Evolutionary conservation across 2,329 filamentous ascomycete genomes (phyloP), one percentile per base, ranked within the genome.

Genomic region (Verruconis gallopava): DNA sequence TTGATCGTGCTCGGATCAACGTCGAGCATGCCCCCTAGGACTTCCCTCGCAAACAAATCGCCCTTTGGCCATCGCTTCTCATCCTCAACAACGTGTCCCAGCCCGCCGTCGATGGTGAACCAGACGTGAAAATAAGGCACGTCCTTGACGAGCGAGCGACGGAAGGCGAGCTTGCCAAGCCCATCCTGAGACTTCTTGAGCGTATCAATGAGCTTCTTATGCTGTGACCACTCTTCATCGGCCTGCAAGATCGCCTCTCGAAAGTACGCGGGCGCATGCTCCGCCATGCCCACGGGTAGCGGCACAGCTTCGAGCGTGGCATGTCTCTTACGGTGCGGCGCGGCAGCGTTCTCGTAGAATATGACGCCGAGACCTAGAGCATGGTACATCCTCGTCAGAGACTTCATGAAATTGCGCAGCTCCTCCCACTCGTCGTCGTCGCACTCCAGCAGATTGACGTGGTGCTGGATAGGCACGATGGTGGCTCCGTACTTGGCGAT

Each of bases 401-500:
- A 82, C 66, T 98, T 98, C 89, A 96, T 96, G 57, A 98, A 98
- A 60, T 98, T 98, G 51, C 54, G 32, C 4, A 98, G 80, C 62
- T 98, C 91, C 57, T 98, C 91, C 93, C 93, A 98, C 59, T 98
- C 91, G 56, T 98, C 91, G 55, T 98, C 89, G 60, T 96, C 89
- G 60, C 91, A 98, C 60, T 95, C 89, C n/a, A 98, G 68, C 0
- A 98, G 75, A 58, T 96, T 98, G 18, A 71, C 77, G 40, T 80
- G 79, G 58, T 98, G 91, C 51, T 86, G 76, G 17, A 91, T 77
- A 4, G 91, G 91, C 3, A 88, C 85, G 47, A 98, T 91, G 44
- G 91, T 79, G 4, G 88, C 84, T 38, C 86, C 81, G 36, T 85
- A 85, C 38, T 83, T 72, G 50, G 75, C 82, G 34, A 98, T 67